phyloP scores from a whole-genome alignment of 768 basidiomycete genomes.

The Glaciozyma martinii region DNA sequence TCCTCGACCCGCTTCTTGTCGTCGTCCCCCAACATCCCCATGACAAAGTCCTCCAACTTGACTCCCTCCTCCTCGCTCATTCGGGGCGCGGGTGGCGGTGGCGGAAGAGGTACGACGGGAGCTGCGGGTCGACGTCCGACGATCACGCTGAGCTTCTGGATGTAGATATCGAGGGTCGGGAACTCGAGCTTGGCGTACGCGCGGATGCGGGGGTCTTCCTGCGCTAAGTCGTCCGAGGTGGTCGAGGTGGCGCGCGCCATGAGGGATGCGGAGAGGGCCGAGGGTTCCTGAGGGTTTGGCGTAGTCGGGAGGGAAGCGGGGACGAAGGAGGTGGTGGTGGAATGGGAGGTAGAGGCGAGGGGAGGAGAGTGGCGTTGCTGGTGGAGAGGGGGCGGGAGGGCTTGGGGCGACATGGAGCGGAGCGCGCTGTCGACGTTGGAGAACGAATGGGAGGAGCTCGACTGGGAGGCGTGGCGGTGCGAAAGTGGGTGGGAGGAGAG shows the following conservation, averaged over 20 bases:
- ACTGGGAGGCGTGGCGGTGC: conserved; percentile 4
- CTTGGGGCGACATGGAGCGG: neutral
- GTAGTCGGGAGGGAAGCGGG: neutral
- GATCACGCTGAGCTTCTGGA: conserved; percentile 86
- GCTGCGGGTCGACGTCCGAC: conserved; percentile 71
- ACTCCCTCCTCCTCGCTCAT: neutral
- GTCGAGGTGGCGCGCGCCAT: neutral
- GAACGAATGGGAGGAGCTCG: neutral
- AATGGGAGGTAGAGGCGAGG: neutral
- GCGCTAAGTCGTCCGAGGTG: neutral
- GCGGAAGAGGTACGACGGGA: neutral
- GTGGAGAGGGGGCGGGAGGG: conserved; percentile 8
- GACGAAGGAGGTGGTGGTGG: neutral
- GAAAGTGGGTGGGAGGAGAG: conserved; percentile 14
- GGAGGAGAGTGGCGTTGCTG: neutral
- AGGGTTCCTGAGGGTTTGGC: neutral
- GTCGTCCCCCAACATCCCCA: neutral
- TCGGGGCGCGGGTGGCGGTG: neutral
- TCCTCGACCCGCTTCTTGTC: neutral
- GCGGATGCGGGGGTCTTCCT: conserved; percentile 39
- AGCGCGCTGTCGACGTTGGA: neutral
- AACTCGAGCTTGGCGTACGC: conserved; percentile 92
- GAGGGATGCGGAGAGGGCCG: neutral
- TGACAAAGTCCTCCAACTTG: conserved; percentile 6
- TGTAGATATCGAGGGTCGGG: conserved; percentile 89